Evolutionary conservation across 306 rosid species (phyloP).

Genomic region (Quercus cerris): DNA sequence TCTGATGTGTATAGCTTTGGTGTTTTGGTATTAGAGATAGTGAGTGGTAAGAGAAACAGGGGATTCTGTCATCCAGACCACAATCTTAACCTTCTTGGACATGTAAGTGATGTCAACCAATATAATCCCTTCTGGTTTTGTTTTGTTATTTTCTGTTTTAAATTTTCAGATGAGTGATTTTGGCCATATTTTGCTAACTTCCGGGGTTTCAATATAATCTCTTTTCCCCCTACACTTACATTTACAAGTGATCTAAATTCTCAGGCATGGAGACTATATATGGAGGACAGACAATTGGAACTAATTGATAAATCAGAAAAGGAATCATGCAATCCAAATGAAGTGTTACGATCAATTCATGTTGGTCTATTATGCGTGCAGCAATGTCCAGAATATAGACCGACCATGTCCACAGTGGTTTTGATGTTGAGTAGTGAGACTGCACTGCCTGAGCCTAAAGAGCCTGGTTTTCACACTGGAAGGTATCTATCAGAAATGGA

Average conservation of each 20-base stretch:
- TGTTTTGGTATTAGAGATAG: conserved; percentile 39
- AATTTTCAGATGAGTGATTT: too few relatives aligned
- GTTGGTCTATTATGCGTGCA: too few relatives aligned
- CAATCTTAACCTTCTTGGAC: conserved; percentile 44
- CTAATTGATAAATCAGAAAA: too few relatives aligned
- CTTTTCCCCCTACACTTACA: neutral
- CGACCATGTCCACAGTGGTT: conserved; percentile 46
- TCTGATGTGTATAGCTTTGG: conserved; percentile 19
- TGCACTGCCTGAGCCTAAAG: conserved; percentile 40
- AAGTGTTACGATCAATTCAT: too few relatives aligned
- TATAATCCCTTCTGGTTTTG: neutral
- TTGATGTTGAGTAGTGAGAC: conserved; percentile 43
- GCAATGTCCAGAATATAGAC: conserved; percentile 25
- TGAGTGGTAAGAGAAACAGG: conserved; percentile 50
- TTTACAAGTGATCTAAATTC: neutral
- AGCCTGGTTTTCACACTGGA: conserved; percentile 36
- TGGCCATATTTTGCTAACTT: neutral
- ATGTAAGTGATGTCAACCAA: conserved; percentile 18
- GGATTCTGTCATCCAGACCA: conserved; percentile 30
- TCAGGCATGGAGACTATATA: too few relatives aligned
- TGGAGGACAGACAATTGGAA: too few relatives aligned
- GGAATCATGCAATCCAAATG: neutral
- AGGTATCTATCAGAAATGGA: neutral
- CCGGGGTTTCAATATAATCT: neutral
- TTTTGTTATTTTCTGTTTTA: neutral